A percentile compares a stretch with the other conserved stretches of the same genome.
Evolutionary conservation across 768 basidiomycete species (phyloP).

Genomic region (Auriscalpium microsporum): DNA sequence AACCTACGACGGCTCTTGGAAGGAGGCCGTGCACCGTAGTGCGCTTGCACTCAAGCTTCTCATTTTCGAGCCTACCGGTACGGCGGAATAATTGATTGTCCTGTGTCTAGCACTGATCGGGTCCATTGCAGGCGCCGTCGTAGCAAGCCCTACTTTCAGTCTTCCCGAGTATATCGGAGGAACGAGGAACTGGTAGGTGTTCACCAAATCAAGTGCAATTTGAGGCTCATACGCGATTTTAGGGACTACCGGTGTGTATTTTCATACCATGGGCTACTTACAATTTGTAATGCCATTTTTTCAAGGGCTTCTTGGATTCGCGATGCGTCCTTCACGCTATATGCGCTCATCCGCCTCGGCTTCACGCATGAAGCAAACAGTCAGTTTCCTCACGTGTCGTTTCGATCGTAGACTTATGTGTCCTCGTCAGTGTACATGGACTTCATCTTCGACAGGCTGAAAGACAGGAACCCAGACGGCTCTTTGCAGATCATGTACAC

Average conservation of each 20-base stretch:
- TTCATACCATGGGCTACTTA: too few species aligned
- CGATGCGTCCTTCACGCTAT: slow-evolving; percentile 94
- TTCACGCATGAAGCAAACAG: slow-evolving; percentile 90
- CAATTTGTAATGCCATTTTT: too few species aligned
- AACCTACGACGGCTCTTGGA: slow-evolving; percentile 90
- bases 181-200: slow-evolving; percentile 69
- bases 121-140: slow-evolving; percentile 63
- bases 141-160: slow-evolving; percentile 93
- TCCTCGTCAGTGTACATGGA: slow-evolving; percentile 66
- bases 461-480: slow-evolving; percentile 81
- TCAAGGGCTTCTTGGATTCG: slow-evolving; percentile 80
- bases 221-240: slow-evolving; percentile 1
- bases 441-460: slow-evolving; percentile 79
- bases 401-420: slow-evolving; percentile 3
- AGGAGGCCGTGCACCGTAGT: slow-evolving; percentile 87
- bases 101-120: neutral
- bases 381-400: slow-evolving; percentile 24
- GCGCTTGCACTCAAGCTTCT: slow-evolving; percentile 91
- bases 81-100: neutral
- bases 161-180: slow-evolving; percentile 90
- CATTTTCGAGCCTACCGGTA: slow-evolving; percentile 86
- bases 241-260: neutral
- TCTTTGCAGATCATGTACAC: slow-evolving; percentile 96
- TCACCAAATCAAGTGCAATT: neutral
- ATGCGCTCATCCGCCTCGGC: slow-evolving; percentile 87